These are phyloP conservation scores for Filosporella fistucella DNA, from an alignment of 495 filamentous ascomycete genomes.

Conservation along the genomic window DNA sequence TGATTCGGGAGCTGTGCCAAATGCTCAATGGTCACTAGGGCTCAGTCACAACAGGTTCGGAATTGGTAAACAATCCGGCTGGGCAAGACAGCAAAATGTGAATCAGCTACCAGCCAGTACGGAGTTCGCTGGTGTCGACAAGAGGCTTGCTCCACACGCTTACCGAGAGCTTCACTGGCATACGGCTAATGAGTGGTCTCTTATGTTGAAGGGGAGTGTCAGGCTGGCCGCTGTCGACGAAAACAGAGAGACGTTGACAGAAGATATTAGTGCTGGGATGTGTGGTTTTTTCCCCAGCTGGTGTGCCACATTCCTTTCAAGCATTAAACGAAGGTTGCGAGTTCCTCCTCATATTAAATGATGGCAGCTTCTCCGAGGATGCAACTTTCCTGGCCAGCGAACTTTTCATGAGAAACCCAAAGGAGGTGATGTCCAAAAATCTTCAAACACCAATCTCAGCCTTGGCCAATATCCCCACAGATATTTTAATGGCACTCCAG, in stretches of 20 bases:
- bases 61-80: constrained; percentile 48
- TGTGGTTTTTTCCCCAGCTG: constrained; percentile 68
- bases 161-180: constrained; percentile 75
- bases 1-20: constrained; percentile 55
- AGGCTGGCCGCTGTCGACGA: constrained; percentile 55
- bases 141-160: constrained; percentile 60
- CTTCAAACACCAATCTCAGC: constrained; percentile 48
- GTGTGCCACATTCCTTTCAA: constrained; percentile 65
- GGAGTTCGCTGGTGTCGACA: constrained; percentile 71
- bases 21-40: constrained; percentile 69
- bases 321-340: constrained; percentile 58
- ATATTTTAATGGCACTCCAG: constrained; percentile 58
- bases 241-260: constrained; percentile 56
- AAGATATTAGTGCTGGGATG: constrained; percentile 63
- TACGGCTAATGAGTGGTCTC: constrained; percentile 62
- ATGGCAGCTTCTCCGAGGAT: constrained; percentile 61
- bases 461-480: constrained; percentile 53
- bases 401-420: constrained; percentile 56
- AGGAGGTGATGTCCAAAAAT: constrained; percentile 60
- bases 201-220: constrained; percentile 60
- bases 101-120: constrained; percentile 57
- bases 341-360: constrained; percentile 66
- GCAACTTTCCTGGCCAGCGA: constrained; percentile 63
- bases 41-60: constrained; percentile 60
- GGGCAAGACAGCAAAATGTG: constrained; percentile 63